A percentile compares a stretch with the other conserved stretches of the same genome.
phyloP scores from a whole-genome alignment of 2,329 filamentous ascomycete species.

The Botrytis squamosa region DNA sequence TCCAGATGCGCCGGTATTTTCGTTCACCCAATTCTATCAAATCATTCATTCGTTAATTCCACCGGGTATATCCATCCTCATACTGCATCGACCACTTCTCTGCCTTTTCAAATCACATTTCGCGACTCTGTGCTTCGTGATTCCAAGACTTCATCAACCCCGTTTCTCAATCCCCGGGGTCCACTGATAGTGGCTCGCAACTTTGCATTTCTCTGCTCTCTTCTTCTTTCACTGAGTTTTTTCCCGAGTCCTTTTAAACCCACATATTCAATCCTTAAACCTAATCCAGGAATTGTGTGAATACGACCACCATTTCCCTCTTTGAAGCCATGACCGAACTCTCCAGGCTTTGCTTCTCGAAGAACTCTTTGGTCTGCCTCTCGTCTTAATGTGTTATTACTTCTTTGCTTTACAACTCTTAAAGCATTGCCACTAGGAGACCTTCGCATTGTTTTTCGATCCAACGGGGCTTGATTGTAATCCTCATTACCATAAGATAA shows the following conservation, averaged over 20 bases:
- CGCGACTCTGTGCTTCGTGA: slow-evolving; percentile 4
- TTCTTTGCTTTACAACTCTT: slow-evolving; percentile 54
- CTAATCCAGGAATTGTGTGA: slow-evolving; percentile 36
- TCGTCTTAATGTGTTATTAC: slow-evolving; percentile 42
- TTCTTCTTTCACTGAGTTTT: slow-evolving; percentile 56
- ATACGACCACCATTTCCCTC: slow-evolving; percentile 35
- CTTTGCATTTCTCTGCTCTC: slow-evolving; percentile 58
- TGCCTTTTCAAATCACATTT: slow-evolving; percentile 9
- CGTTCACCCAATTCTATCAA: neutral
- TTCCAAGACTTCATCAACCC: slow-evolving; percentile 37
- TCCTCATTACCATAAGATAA: slow-evolving; percentile 45
- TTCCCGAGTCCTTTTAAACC: slow-evolving; percentile 53
- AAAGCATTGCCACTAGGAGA: slow-evolving; percentile 57
- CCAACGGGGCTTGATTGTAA: slow-evolving; percentile 40
- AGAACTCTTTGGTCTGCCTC: slow-evolving; percentile 24
- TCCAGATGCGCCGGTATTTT: slow-evolving; percentile 4
- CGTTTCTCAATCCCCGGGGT: slow-evolving; percentile 45
- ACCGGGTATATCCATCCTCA: slow-evolving; percentile 16
- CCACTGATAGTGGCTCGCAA: slow-evolving; percentile 60
- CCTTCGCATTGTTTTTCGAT: slow-evolving; percentile 58
- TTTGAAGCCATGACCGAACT: slow-evolving; percentile 36
- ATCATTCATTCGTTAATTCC: slow-evolving; percentile 8
- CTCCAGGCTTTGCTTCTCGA: slow-evolving; percentile 25
- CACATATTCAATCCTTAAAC: slow-evolving; percentile 51
- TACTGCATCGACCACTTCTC: neutral